Base-by-base conservation (phyloP, 805 yeast genomes). In the Candida corydali region DNA sequence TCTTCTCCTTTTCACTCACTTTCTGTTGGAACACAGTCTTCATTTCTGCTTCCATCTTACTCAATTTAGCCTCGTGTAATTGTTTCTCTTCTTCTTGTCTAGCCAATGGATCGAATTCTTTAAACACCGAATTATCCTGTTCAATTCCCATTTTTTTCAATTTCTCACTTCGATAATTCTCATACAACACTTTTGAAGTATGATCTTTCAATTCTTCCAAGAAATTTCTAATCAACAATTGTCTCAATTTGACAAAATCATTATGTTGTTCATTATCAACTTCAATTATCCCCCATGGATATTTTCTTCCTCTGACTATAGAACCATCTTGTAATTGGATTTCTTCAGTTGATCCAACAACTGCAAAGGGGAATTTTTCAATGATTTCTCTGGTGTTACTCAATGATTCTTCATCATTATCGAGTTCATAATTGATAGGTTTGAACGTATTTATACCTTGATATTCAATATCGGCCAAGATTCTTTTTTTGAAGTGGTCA, bases 241-340 rank as follows among this genome's bases (percentile, higher is more conserved):
- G 94, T 51, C 97, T 83, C 59, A 91, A 76, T 61, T 80, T 80
- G 47, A 84, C 80, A 59, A 91, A 93, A 64, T 91, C 98, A 60
- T 88, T 84, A 59, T 93, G 97, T 39, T 80, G 79, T 65, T 86
- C 93, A 59, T 93, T 91, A 60, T 88, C 97, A 49, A 93, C 89
- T 65, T 93, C 97, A 52, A 93, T 84, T 16, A 84, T 73, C 48
- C 98, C 98, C 98, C 98, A 93, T 43, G 98, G 97, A 60, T 91
- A 91, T 44, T 76, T 69, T 65, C 98, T 84, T 49, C 96, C 97
- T 61, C 97, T 80, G 30, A 89, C 94, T 29, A 58, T 47, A 58
- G 86, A 75, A 28, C 96, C 96, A 54, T 85, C 93, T 29, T 73
- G 58, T 28, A 72, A 65, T 49, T 80, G 80, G 24, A 84, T 80